Evolutionary conservation across 192 early-diverging fungal genomes (phyloP).

Genomic region (Backusella luteola): DNA sequence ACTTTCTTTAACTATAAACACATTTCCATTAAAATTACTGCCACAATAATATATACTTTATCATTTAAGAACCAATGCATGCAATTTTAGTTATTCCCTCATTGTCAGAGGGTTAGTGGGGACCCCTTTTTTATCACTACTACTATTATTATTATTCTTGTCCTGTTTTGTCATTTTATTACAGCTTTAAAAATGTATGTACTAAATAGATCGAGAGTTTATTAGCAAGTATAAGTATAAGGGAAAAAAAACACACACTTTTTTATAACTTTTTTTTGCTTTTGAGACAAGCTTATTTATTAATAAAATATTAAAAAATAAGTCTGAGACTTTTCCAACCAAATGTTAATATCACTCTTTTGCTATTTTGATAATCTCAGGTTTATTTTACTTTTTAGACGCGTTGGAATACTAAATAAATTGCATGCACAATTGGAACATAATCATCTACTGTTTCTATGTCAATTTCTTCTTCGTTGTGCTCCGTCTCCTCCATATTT

Average conservation of each 20-base stretch:
- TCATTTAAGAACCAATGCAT: too few relatives aligned
- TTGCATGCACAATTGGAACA: conserved; percentile 57
- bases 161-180: too few relatives aligned
- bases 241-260: not conserved
- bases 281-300: too few relatives aligned
- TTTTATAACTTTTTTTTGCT: conserved; percentile 6
- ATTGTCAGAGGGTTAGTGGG: too few relatives aligned
- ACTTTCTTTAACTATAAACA: too few relatives aligned
- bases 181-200: not conserved
- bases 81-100: too few relatives aligned
- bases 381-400: not conserved
- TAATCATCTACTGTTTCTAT: conserved; percentile 36
- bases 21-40: too few relatives aligned
- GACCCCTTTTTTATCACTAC: too few relatives aligned
- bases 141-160: too few relatives aligned
- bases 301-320: not conserved
- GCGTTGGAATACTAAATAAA: conserved; percentile 37
- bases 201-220: not conserved
- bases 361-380: conserved; percentile 1
- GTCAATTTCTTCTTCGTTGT: conserved; percentile 34
- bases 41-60: too few relatives aligned
- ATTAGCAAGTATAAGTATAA: not conserved
- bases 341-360: not conserved
- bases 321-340: conserved; percentile 3
- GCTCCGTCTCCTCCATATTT: conserved; percentile 32